Evolutionary conservation across 768 basidiomycete genomes (phyloP).

Genomic region (Cytidiella melzeri): DNA sequence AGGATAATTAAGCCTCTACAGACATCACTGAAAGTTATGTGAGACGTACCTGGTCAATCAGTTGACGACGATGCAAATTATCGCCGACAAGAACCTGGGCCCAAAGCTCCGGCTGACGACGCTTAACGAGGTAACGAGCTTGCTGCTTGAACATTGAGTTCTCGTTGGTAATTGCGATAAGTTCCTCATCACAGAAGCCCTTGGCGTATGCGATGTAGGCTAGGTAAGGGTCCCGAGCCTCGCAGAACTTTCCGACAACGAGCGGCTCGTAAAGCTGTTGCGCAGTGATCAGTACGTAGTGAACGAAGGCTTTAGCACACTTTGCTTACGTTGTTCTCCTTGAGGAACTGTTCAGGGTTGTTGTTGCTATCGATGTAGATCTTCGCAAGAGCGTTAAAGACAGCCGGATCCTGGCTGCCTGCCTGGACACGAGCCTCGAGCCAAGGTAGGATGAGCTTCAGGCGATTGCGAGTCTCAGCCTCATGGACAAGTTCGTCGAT

Average conservation of each 20-base stretch:
- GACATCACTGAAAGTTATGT: too few relatives aligned
- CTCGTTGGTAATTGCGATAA: conserved; percentile 95
- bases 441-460: conserved; percentile 98
- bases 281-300: too few relatives aligned
- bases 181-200: conserved; percentile 96
- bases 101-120: conserved; percentile 94
- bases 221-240: conserved; percentile 95
- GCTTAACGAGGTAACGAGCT: conserved; percentile 94
- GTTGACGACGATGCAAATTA: conserved; percentile 86
- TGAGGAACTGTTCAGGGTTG: conserved; percentile 96
- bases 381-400: conserved; percentile 98
- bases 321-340: conserved; percentile 91
- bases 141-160: conserved; percentile 99
- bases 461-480: conserved; percentile 91
- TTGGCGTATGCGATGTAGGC: conserved; percentile 99
- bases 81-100: conserved; percentile 86
- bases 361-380: conserved; percentile 98
- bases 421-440: conserved; percentile 87
- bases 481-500: conserved; percentile 97
- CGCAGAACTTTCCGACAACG: conserved; percentile 98
- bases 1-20: not conserved
- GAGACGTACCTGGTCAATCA: conserved; percentile 77
- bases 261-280: conserved; percentile 88
- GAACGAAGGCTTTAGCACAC: too few relatives aligned
- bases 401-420: conserved; percentile 89